Evolutionary conservation across 495 filamentous ascomycete species (phyloP), one percentile per base, ranked within the genome.

Genomic region (Trichocladium antarcticum): DNA sequence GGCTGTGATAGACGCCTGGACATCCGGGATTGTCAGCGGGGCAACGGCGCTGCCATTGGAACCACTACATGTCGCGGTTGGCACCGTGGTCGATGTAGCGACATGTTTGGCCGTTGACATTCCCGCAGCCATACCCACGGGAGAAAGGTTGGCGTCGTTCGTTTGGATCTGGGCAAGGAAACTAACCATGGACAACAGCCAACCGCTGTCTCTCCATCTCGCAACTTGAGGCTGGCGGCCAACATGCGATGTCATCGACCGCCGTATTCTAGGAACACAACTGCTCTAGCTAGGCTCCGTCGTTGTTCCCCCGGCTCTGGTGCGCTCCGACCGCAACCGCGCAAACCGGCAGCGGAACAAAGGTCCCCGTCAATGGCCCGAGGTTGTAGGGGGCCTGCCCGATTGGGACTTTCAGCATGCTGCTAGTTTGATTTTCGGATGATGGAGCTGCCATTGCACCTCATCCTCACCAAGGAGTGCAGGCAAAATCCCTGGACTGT

Each of bases 131-230:
- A 42, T 62, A 67, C 1, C 64, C 62, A 38, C 64, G 65, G 22
- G 20, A 11, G 9, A 14, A 2, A 41, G 24, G 15, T 32, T 11
- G 32, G 24, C 16, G 15, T 32, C 5, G 15, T 7, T 19, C 21
- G 35, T 14, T 6, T 15, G 9, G 14, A 9, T 28, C 3, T 12
- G 24, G 28, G 10, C n/a, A 21, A 29, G 22, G 17, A 10, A 7
- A 43, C 56, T 52, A 44, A 67, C 64, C 54, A 61, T 32, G 62
- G 64, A 50, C 64, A 67, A 29, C 64, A 67, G 17, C 64, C 64
- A 4, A 64, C 51, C 4, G 64, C 64, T 3, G 62, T 67, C 53
- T 67, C 64, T 0, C 57, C 58, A 8, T 53, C 57, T 8, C 41
- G 41, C 15, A 65, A 55, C 17, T 49, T 51, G 48, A 64, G 47